Conservation (phyloP, 768 basidiomycete genomes). For the Pleurotus tuoliensis region DNA sequence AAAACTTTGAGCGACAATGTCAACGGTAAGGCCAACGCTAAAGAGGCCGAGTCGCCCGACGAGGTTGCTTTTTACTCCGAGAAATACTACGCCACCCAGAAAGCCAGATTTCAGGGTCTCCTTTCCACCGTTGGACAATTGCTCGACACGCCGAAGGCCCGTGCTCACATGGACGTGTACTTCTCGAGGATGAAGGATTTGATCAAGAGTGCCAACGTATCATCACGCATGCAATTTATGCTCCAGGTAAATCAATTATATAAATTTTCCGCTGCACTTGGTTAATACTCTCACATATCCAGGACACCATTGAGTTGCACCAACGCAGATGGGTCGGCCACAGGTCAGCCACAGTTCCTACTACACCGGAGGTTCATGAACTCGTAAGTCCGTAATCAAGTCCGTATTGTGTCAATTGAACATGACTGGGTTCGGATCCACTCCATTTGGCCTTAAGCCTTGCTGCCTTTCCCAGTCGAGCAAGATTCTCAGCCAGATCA, state of each 20-base stretch:
- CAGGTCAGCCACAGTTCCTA: constrained; percentile 69
- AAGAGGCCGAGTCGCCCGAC: constrained; percentile 38
- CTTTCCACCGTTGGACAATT: constrained; percentile 82
- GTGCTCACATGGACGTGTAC: constrained; percentile 88
- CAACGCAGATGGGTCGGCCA: constrained; percentile 77
- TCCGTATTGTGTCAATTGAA: too few relatives aligned
- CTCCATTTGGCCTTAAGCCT: neutral
- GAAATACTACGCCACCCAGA: constrained; percentile 93
- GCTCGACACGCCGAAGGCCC: constrained; percentile 79
- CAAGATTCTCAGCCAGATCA: constrained; percentile 71
- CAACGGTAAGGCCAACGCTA: constrained; percentile 43
- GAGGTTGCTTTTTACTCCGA: constrained; percentile 86
- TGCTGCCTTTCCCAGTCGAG: neutral
- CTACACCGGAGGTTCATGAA: constrained; percentile 87
- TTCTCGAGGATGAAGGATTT: constrained; percentile 88
- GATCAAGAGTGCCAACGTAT: constrained; percentile 69
- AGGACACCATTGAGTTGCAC: constrained; percentile 92
- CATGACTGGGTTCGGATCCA: constrained; percentile 10
- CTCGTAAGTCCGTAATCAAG: constrained; percentile 43
- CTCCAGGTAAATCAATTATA: constrained; percentile 61
- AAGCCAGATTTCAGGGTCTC: constrained; percentile 94
- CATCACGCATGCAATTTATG: constrained; percentile 92
- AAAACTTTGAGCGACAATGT: constrained; percentile 87
- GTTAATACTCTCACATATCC: constrained; percentile 5
- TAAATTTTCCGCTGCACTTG: constrained; percentile 1